Conservation (phyloP, 2,329 filamentous ascomycete genomes). For the Botrytis medusae region DNA sequence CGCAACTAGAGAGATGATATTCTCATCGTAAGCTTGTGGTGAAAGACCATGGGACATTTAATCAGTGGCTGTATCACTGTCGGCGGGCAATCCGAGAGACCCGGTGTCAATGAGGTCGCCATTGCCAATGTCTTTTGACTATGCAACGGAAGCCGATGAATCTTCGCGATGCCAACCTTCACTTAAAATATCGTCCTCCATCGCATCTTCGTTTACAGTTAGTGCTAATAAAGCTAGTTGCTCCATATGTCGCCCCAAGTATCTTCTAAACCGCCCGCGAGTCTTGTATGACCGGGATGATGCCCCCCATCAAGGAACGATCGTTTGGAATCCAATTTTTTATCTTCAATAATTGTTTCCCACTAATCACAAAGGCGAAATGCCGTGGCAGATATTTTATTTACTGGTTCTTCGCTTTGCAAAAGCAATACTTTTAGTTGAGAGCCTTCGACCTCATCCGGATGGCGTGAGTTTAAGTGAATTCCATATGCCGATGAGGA, state of each 20-base stretch:
- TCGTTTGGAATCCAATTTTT: conserved; percentile 22
- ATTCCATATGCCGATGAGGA: conserved; percentile 23
- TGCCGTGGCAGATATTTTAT: conserved; percentile 30
- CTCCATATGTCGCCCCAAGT: conserved; percentile 33
- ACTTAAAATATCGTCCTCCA: neutral
- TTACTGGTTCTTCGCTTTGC: conserved; percentile 32
- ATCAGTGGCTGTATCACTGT: neutral
- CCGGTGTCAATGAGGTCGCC: neutral
- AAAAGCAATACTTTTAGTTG: conserved; percentile 32
- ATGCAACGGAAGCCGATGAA: neutral
- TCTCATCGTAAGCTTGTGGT: too few species aligned
- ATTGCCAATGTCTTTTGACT: neutral
- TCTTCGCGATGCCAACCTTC: neutral
- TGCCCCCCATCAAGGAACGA: conserved; percentile 22
- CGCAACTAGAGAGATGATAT: too few species aligned
- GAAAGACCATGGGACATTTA: too few species aligned
- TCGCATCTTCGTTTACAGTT: conserved; percentile 17
- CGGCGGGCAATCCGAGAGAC: neutral
- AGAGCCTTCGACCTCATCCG: conserved; percentile 12
- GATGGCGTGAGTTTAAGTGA: conserved; percentile 27
- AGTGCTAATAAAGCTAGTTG: conserved; percentile 33
- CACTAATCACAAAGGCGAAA: conserved; percentile 40
- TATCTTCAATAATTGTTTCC: conserved; percentile 26
- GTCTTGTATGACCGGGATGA: conserved; percentile 25
- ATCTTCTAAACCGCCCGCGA: conserved; percentile 27